phyloP scores from a whole-genome alignment of 306 rosid genomes.

The Abrus precatorius region DNA sequence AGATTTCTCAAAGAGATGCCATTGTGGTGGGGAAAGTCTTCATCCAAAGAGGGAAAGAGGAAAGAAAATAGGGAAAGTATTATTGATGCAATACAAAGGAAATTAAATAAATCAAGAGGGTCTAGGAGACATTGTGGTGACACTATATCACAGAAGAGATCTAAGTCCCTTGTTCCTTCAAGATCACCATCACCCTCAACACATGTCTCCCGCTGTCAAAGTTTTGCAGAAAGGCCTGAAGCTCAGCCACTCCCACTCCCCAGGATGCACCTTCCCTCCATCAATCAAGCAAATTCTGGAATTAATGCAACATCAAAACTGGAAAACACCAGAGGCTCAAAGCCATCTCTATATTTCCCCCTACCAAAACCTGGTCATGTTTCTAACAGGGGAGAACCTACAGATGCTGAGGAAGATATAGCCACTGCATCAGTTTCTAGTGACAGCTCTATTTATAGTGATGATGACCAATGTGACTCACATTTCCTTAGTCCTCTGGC shows the following conservation, averaged over 20 bases:
- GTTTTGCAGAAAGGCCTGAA: constrained; percentile 72
- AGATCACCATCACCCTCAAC: constrained; percentile 77
- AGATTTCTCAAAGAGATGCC: constrained; percentile 58
- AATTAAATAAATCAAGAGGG: constrained; percentile 64
- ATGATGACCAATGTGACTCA: constrained; percentile 67
- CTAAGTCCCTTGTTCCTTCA: constrained; percentile 60
- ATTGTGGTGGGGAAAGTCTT: constrained; percentile 82
- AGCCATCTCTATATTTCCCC: constrained; percentile 60
- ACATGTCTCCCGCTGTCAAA: constrained; percentile 67
- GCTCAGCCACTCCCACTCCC: constrained; percentile 82
- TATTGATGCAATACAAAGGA: constrained; percentile 66
- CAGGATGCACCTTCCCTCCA: constrained; percentile 51
- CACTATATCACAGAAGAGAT: constrained; percentile 65
- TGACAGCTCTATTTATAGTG: constrained; percentile 64
- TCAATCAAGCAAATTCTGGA: constrained; percentile 65
- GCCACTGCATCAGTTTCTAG: constrained; percentile 71
- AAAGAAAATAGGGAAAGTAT: constrained; percentile 70
- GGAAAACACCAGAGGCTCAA: constrained; percentile 56
- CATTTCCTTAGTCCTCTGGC: constrained; percentile 66
- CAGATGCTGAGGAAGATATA: constrained; percentile 69
- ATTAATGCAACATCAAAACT: constrained; percentile 58
- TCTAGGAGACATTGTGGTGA: constrained; percentile 63
- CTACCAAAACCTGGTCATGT: constrained; percentile 67
- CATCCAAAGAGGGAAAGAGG: constrained; percentile 75
- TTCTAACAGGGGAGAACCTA: constrained; percentile 59